These are phyloP conservation scores for Tanacetum coccineum DNA, from an alignment of 129 eudicot genomes.

Conservation along the genomic window DNA sequence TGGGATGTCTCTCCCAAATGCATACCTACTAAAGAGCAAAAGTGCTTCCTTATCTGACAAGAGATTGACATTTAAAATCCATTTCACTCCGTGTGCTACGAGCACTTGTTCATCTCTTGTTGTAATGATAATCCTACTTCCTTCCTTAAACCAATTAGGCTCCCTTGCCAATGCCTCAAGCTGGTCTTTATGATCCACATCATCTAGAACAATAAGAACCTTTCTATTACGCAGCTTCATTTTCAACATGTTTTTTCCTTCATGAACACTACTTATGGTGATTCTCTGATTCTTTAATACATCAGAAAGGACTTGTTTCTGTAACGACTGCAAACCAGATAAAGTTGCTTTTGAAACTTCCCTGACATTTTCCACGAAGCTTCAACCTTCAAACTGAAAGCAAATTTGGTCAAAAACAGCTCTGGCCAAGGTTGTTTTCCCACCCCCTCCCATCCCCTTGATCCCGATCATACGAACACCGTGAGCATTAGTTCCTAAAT, in stretches of 20 bases:
- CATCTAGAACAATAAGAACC: constrained; percentile 25
- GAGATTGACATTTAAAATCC: neutral
- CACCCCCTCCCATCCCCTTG: constrained; percentile 13
- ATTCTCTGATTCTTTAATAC: neutral
- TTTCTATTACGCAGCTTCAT: neutral
- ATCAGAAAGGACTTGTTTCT: constrained; percentile 11
- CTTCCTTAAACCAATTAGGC: neutral
- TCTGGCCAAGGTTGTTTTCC: constrained; percentile 13
- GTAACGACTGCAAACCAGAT: neutral
- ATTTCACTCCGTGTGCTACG: neutral
- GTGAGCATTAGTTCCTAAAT: neutral
- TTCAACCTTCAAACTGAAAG: neutral
- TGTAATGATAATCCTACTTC: constrained; percentile 22
- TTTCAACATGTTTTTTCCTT: constrained; percentile 5
- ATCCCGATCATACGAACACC: constrained; percentile 16
- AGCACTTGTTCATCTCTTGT: constrained; percentile 15
- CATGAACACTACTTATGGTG: constrained; percentile 1
- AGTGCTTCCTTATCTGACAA: neutral
- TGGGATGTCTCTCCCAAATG: neutral
- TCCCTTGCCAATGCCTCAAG: neutral
- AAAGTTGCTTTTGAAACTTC: constrained; percentile 3
- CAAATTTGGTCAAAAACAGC: neutral
- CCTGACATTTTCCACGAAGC: constrained; percentile 12
- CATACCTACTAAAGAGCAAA: constrained; percentile 14
- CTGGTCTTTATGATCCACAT: constrained; percentile 6